Percentiles rank a stretch among this genome's conserved stretches.
phyloP scores from a whole-genome alignment of 2,329 filamentous ascomycete species.

The Sphaceloma murrayae region DNA sequence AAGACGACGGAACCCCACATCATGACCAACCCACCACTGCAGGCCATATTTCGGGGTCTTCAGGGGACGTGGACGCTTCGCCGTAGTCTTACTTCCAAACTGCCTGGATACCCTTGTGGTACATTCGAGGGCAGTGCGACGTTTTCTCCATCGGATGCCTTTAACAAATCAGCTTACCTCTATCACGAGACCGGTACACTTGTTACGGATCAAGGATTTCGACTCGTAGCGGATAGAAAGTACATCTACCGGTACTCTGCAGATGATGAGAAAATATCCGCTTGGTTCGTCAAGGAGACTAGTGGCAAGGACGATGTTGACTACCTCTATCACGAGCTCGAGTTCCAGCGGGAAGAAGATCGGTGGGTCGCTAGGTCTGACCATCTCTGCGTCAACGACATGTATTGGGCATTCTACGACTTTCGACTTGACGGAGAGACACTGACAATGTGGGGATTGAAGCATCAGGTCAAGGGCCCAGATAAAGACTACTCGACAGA shows the following conservation, averaged over 20 bases:
- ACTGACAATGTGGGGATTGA: constrained; percentile 27
- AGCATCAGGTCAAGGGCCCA: constrained; percentile 31
- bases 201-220: constrained; percentile 29
- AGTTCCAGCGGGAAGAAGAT: constrained; percentile 41
- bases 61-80: constrained; percentile 29
- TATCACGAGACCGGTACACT: constrained; percentile 31
- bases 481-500: constrained; percentile 32
- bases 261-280: constrained; percentile 52
- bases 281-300: constrained; percentile 62
- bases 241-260: constrained; percentile 67
- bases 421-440: constrained; percentile 40
- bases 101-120: constrained; percentile 30
- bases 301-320: constrained; percentile 43
- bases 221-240: constrained; percentile 53
- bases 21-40: constrained; percentile 15
- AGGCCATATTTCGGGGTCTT: constrained; percentile 28
- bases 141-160: constrained; percentile 26
- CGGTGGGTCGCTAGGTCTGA: constrained; percentile 54
- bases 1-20: background rate
- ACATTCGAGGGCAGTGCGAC: constrained; percentile 30
- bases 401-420: constrained; percentile 60
- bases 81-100: constrained; percentile 26
- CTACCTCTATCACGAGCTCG: constrained; percentile 66
- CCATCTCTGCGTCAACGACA: constrained; percentile 62
- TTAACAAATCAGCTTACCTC: constrained; percentile 23